Conservation (phyloP, 148 eudicot species). For the Rhododendron ferrugineum region DNA sequence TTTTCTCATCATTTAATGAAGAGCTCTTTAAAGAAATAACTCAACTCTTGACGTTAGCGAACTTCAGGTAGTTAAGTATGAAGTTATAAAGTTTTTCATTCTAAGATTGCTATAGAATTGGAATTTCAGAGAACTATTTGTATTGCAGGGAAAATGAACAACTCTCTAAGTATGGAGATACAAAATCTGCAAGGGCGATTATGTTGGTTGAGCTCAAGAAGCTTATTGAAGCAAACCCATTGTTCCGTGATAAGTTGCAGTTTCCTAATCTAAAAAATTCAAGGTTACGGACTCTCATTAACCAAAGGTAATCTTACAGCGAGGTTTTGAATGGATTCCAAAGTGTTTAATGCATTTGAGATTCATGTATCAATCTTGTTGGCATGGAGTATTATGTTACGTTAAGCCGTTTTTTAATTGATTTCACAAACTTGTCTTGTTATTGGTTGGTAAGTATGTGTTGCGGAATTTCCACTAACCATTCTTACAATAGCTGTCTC, state of each 20-base stretch:
- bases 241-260: constrained; percentile 55
- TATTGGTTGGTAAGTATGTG: neutral
- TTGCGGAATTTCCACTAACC: neutral
- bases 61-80: constrained; percentile 36
- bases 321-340: neutral
- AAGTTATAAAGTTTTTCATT: neutral
- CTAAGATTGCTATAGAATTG: neutral
- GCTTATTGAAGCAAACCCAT: constrained; percentile 56
- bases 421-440: neutral
- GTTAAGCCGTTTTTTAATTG: neutral
- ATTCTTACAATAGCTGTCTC: neutral
- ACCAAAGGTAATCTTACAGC: constrained; percentile 35
- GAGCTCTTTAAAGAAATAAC: constrained; percentile 57
- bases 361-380: neutral
- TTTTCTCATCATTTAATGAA: constrained; percentile 48
- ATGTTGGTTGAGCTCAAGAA: constrained; percentile 60
- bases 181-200: constrained; percentile 48
- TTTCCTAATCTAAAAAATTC: constrained; percentile 50
- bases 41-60: constrained; percentile 43
- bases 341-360: neutral
- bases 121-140: neutral
- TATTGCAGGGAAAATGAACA: constrained; percentile 49
- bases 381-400: neutral
- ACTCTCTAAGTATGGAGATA: constrained; percentile 58
- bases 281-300: constrained; percentile 47